Conservation (phyloP, 2,329 filamentous ascomycete genomes). For the Diaporthe vaccinii region DNA sequence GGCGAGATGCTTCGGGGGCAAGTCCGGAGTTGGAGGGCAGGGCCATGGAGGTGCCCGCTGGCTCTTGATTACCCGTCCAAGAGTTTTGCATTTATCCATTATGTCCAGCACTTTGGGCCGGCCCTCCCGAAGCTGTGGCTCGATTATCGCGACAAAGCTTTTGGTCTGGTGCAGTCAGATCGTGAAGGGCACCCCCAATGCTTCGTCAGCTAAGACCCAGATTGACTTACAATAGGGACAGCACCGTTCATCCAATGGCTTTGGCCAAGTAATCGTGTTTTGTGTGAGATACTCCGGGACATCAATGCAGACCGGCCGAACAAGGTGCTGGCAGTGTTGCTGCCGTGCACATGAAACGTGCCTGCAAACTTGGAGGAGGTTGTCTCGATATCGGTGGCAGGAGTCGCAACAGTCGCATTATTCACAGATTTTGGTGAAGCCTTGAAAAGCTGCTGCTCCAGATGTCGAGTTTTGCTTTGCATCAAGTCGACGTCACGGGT, state of each 20-base stretch:
- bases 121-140: slow-evolving; percentile 6
- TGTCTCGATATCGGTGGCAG: slow-evolving; percentile 47
- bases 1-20: slow-evolving; percentile 56
- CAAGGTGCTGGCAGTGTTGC: slow-evolving; percentile 31
- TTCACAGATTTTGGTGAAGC: slow-evolving; percentile 33
- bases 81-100: slow-evolving; percentile 56
- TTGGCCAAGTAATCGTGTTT: slow-evolving; percentile 39
- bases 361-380: slow-evolving; percentile 56
- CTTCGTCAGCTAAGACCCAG: no score
- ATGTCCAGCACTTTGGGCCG: slow-evolving; percentile 43
- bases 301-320: slow-evolving; percentile 7
- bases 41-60: slow-evolving; percentile 52
- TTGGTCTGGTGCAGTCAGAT: slow-evolving; percentile 2
- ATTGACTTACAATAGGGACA: slow-evolving; percentile 16
- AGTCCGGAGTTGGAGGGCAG: slow-evolving; percentile 55
- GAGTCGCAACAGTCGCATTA: slow-evolving; percentile 40
- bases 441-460: slow-evolving; percentile 56
- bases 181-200: neutral
- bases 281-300: slow-evolving; percentile 35
- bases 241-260: slow-evolving; percentile 37
- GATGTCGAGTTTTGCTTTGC: slow-evolving; percentile 55
- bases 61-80: slow-evolving; percentile 58
- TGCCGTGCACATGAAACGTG: slow-evolving; percentile 60
- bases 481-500: slow-evolving; percentile 53
- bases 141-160: slow-evolving; percentile 11